phyloP scores from a whole-genome alignment of 805 yeast species.

The Wickerhamomyces sydowiorum region DNA sequence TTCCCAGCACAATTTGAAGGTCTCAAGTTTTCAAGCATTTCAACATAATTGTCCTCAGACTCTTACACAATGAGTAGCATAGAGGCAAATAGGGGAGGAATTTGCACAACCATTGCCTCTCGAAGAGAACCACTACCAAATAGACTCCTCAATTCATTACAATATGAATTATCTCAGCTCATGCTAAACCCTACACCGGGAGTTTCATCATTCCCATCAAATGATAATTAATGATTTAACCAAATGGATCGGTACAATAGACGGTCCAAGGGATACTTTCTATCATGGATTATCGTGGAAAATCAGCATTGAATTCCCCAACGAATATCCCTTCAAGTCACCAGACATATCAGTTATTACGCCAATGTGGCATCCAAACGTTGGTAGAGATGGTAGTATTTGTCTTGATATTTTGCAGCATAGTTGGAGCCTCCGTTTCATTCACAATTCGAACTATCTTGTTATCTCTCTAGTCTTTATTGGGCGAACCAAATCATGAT shows the following conservation, averaged over 20 bases:
- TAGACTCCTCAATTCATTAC: no score
- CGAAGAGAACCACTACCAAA: no score
- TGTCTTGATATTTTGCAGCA: conserved; percentile 61
- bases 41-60: no score
- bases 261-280: conserved; percentile 53
- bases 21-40: no score
- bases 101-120: no score
- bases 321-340: conserved; percentile 52
- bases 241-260: conserved; percentile 45
- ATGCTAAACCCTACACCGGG: conserved; percentile 47
- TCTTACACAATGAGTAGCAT: no score
- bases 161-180: conserved; percentile 34
- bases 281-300: conserved; percentile 38
- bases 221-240: conserved; percentile 44
- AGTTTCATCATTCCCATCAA: conserved; percentile 47
- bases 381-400: conserved; percentile 58
- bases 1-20: no score
- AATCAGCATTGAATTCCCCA: conserved; percentile 46
- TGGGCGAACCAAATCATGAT: conserved; percentile 58
- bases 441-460: conserved; percentile 57
- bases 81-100: no score
- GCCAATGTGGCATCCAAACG: conserved; percentile 40
- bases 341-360: conserved; percentile 51
- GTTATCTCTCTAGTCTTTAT: conserved; percentile 50
- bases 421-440: conserved; percentile 59